phyloP scores from a whole-genome alignment of 139 green algal species.

The Picochlorum sp. region DNA sequence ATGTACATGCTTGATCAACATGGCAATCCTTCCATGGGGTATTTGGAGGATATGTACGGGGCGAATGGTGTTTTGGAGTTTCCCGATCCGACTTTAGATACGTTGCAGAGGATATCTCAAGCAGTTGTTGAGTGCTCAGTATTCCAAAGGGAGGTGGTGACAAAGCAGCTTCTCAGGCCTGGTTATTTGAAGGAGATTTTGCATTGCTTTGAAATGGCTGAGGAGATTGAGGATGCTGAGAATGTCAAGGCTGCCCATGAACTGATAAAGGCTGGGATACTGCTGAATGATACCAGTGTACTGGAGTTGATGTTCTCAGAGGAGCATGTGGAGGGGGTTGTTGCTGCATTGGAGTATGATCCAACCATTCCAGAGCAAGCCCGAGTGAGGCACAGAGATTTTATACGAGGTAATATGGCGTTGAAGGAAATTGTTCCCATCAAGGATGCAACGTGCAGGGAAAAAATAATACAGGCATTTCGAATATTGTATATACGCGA shows the following conservation, averaged over 20 bases:
- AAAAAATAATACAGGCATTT: constrained; percentile 95
- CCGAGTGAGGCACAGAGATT: constrained; percentile 70
- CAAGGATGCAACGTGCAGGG: constrained; percentile 40
- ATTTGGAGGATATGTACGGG: not conserved
- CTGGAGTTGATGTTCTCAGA: constrained; percentile 85
- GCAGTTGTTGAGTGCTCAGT: constrained; percentile 53
- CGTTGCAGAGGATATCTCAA: constrained; percentile 71
- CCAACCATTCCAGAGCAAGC: constrained; percentile 45
- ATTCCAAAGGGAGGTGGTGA: constrained; percentile 67
- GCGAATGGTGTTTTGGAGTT: constrained; percentile 45
- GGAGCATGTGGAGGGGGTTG: constrained; percentile 76
- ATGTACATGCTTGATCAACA: constrained; percentile 17
- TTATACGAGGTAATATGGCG: constrained; percentile 38
- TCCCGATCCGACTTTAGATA: constrained; percentile 63
- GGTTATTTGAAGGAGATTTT: constrained; percentile 67
- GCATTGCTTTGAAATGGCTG: constrained; percentile 75
- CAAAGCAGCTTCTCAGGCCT: constrained; percentile 47
- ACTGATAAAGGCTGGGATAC: constrained; percentile 66
- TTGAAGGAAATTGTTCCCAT: constrained; percentile 82
- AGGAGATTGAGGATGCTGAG: constrained; percentile 90
- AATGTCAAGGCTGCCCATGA: constrained; percentile 59
- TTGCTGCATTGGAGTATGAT: constrained; percentile 92
- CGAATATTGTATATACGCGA: constrained; percentile 90
- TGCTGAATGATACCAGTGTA: constrained; percentile 86
- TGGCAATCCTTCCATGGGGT: constrained; percentile 46